Evolutionary conservation across 495 filamentous ascomycete species (phyloP).

Genomic region (Xylaria palmicola): DNA sequence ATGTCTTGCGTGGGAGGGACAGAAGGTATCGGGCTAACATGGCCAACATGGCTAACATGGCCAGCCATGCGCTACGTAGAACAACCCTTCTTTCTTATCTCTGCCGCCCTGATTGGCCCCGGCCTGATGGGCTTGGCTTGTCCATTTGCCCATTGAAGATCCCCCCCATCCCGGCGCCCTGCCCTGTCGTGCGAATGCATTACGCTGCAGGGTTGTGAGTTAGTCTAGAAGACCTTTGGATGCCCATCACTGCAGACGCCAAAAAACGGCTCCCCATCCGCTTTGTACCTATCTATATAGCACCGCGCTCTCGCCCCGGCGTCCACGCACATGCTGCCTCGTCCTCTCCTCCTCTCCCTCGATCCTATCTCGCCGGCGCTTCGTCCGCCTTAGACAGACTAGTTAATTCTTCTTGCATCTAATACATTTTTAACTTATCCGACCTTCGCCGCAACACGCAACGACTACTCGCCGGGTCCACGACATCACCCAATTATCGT

Average conservation of each 20-base stretch:
- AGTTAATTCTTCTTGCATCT: neutral
- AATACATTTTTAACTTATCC: no score
- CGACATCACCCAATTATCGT: neutral
- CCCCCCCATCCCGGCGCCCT: slow-evolving; percentile 2
- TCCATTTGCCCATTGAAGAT: slow-evolving; percentile 13
- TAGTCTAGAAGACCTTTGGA: neutral
- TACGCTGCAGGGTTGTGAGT: neutral
- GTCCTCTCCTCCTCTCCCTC: neutral
- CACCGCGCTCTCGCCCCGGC: slow-evolving; percentile 2
- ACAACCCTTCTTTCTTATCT: no score
- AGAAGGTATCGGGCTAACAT: slow-evolving; percentile 2
- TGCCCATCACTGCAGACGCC: neutral
- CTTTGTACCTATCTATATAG: slow-evolving; percentile 11
- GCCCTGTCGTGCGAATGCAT: slow-evolving; percentile 5
- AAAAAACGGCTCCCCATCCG: neutral
- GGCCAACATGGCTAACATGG: no score
- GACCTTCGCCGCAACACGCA: no score
- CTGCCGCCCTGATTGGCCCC: slow-evolving; percentile 1
- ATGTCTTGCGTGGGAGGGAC: slow-evolving; percentile 9
- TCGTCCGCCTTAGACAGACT: no score
- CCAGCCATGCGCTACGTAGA: no score
- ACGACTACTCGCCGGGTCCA: no score
- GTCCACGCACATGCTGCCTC: slow-evolving; percentile 5
- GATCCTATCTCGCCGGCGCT: no score
- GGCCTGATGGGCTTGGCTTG: neutral